phyloP scores from a whole-genome alignment of 495 filamentous ascomycete species.

The Hypoxylon cercidicola region DNA sequence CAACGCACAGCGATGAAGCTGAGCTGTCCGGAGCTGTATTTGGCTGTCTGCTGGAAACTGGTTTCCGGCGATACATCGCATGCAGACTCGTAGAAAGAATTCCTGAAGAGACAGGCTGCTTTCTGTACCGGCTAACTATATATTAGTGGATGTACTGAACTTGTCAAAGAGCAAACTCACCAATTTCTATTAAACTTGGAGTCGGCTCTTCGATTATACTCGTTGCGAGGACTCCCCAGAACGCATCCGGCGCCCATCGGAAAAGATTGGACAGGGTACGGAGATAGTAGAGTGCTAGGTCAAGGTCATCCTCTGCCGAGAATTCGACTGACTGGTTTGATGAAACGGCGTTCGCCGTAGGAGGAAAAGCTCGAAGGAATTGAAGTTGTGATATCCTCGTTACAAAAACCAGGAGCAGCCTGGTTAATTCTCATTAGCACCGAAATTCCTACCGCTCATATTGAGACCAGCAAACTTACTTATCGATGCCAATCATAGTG shows the following conservation, averaged over 20 bases:
- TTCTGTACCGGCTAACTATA: conserved; percentile 52
- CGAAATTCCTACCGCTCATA: neutral
- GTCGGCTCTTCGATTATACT: conserved; percentile 52
- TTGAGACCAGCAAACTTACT: conserved; percentile 52
- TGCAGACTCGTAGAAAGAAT: conserved; percentile 68
- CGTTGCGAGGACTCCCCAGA: conserved; percentile 69
- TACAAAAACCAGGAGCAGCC: conserved; percentile 66
- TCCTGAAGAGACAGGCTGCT: conserved; percentile 66
- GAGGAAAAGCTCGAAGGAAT: conserved; percentile 60
- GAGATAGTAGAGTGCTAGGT: conserved; percentile 81
- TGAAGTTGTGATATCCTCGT: conserved; percentile 63
- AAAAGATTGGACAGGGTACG: conserved; percentile 78
- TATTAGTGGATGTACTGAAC: conserved; percentile 30
- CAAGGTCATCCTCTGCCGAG: conserved; percentile 70
- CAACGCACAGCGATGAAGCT: conserved; percentile 76
- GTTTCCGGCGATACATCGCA: conserved; percentile 65
- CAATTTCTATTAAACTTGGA: conserved; percentile 54
- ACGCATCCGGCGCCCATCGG: conserved; percentile 66
- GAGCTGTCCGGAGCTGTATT: conserved; percentile 56
- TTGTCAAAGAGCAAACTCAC: conserved; percentile 44
- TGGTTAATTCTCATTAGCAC: conserved; percentile 37
- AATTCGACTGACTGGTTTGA: conserved; percentile 42
- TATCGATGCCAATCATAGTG: conserved; percentile 73
- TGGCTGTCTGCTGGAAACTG: conserved; percentile 47
- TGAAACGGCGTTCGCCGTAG: conserved; percentile 41